Evolutionary conservation across 2,329 filamentous ascomycete genomes (phyloP).

Genomic region (Sarocladium strictum): DNA sequence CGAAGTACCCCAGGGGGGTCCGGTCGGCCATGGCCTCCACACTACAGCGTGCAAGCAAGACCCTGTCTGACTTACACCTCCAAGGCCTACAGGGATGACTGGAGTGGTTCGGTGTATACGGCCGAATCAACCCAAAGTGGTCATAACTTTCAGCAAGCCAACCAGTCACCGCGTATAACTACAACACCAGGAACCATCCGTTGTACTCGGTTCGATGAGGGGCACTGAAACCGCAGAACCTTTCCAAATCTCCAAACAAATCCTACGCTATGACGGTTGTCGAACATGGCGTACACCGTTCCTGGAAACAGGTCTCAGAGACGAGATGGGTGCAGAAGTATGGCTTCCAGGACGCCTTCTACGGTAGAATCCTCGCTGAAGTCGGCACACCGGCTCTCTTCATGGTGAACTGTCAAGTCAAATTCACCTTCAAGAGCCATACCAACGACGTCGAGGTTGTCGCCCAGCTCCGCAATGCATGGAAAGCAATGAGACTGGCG

Average conservation of each 20-base stretch:
- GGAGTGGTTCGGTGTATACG: not conserved
- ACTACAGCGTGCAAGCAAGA: no score
- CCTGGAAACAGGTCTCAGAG: conserved; percentile 8
- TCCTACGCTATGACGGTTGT: not conserved
- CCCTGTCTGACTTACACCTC: no score
- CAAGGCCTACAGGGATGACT: no score
- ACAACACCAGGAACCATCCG: not conserved
- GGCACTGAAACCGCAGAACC: not conserved
- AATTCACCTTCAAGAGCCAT: conserved; percentile 2
- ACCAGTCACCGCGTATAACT: not conserved
- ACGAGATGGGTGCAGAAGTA: conserved; percentile 10
- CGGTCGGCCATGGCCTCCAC: no score
- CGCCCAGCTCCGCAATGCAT: conserved; percentile 8
- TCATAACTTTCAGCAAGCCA: not conserved
- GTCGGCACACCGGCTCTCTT: conserved; percentile 9
- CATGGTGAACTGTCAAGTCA: conserved; percentile 9
- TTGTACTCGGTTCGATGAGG: not conserved
- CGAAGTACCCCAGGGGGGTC: no score
- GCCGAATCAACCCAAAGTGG: not conserved
- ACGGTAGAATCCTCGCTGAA: conserved; percentile 10
- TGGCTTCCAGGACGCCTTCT: conserved; percentile 11
- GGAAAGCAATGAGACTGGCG: conserved; percentile 10
- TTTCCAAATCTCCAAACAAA: not conserved
- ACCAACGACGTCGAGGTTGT: not conserved
- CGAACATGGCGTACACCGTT: not conserved